Conservation (phyloP, 208 protist genomes). For the Borovskyia barvae region DNA sequence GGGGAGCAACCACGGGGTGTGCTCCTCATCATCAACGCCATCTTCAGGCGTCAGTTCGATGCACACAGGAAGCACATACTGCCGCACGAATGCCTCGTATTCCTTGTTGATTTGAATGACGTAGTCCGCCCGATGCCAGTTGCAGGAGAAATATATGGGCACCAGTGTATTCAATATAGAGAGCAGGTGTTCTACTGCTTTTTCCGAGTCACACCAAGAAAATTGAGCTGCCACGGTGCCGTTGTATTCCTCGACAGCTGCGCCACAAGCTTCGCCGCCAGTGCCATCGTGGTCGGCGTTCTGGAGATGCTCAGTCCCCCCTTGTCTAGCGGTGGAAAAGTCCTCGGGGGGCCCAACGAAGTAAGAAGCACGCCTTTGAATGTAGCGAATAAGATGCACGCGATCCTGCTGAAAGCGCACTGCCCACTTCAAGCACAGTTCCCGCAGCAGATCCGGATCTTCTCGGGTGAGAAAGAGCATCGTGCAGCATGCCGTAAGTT, state of each 20-base stretch:
- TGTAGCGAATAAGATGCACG: slow-evolving; percentile 35
- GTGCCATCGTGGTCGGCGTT: slow-evolving; percentile 1
- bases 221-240: no score
- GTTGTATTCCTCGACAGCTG: slow-evolving; percentile 1
- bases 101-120: slow-evolving; percentile 88
- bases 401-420: slow-evolving; percentile 69
- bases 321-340: neutral
- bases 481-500: slow-evolving; percentile 73
- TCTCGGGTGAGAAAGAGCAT: slow-evolving; percentile 81
- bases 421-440: slow-evolving; percentile 74
- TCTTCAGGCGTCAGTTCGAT: slow-evolving; percentile 46
- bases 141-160: slow-evolving; percentile 88
- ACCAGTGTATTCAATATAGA: slow-evolving; percentile 75
- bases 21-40: slow-evolving; percentile 50
- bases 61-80: slow-evolving; percentile 77
- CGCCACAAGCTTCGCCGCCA: neutral
- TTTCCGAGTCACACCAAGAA: slow-evolving; percentile 45
- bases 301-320: neutral
- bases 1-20: slow-evolving; percentile 33
- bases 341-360: slow-evolving; percentile 13
- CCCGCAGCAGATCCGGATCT: slow-evolving; percentile 58
- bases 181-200: slow-evolving; percentile 72
- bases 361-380: slow-evolving; percentile 35
- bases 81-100: slow-evolving; percentile 64
- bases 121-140: slow-evolving; percentile 80